Evolutionary conservation across 2,329 filamentous ascomycete genomes (phyloP).

Genomic region (Hypoxylon sp.): DNA sequence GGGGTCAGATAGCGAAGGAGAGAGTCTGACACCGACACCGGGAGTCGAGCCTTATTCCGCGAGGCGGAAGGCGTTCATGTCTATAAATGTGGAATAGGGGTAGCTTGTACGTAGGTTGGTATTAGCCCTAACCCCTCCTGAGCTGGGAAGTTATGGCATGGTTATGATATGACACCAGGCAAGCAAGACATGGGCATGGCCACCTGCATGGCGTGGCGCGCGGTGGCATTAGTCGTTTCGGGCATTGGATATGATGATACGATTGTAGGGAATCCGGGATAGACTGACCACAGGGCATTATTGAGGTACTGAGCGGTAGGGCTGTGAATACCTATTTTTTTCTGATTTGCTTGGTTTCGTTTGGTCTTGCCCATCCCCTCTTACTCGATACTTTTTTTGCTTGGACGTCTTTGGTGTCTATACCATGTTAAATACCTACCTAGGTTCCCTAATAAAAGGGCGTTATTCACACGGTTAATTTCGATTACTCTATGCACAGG

Average conservation of each 20-base stretch:
- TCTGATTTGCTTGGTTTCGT: too few species aligned
- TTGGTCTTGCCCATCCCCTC: too few species aligned
- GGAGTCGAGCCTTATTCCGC: not conserved
- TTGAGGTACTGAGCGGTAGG: not conserved
- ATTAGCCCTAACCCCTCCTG: not conserved
- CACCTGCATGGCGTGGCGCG: slow-evolving; percentile 5
- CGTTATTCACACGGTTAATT: too few species aligned
- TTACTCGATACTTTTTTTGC: too few species aligned
- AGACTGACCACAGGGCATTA: not conserved
- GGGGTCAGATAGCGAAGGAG: slow-evolving; percentile 37
- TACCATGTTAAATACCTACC: too few species aligned
- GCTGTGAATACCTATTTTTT: too few species aligned
- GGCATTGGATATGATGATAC: not conserved
- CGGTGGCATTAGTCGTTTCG: not conserved
- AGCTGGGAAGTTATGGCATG: slow-evolving; percentile 7
- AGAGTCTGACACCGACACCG: slow-evolving; percentile 8
- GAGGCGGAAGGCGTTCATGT: slow-evolving; percentile 19
- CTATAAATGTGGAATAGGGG: slow-evolving; percentile 1
- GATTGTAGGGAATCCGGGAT: not conserved
- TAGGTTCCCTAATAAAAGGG: too few species aligned
- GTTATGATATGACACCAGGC: not conserved
- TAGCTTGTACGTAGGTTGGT: not conserved
- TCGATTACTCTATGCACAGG: too few species aligned
- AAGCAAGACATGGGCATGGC: slow-evolving; percentile 4
- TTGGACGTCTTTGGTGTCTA: too few species aligned